These are phyloP conservation scores for Alternaria postmessia DNA, from an alignment of 2,329 filamentous ascomycete species.

Conservation along the genomic window DNA sequence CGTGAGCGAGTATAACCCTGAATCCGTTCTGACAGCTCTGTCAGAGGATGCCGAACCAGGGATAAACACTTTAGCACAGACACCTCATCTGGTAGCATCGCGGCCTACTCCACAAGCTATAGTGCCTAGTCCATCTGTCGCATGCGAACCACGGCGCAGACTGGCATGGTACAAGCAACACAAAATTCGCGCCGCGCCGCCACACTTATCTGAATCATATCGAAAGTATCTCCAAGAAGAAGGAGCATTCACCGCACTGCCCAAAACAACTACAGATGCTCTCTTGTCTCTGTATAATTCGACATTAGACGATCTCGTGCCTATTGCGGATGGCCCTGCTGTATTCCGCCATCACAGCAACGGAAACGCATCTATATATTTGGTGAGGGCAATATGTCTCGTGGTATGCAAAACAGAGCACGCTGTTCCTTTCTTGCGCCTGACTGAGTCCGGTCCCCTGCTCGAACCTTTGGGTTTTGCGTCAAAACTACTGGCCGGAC, in stretches of 20 bases:
- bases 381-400: conserved; percentile 8
- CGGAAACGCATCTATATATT: background rate
- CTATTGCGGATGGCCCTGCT: background rate
- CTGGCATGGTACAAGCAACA: conserved; percentile 10
- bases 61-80: background rate
- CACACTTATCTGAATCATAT: conserved; percentile 1
- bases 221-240: conserved; percentile 8
- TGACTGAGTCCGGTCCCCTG: background rate
- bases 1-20: conserved; percentile 14
- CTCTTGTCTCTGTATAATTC: conserved; percentile 7
- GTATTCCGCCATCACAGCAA: conserved; percentile 7
- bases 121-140: background rate
- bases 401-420: conserved; percentile 6
- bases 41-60: conserved; percentile 6
- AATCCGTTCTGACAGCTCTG: conserved; percentile 8
- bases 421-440: background rate
- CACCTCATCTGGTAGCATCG: background rate
- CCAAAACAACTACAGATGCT: conserved; percentile 3
- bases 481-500: conserved; percentile 4
- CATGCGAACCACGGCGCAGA: conserved; percentile 3
- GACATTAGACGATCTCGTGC: conserved; percentile 4
- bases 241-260: conserved; percentile 2
- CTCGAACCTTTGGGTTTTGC: conserved; percentile 1
- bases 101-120: background rate
- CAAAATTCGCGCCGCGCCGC: background rate